Evolutionary conservation across 768 basidiomycete species (phyloP), one percentile per base, ranked within the genome.

Genomic region (Hericium erinaceus): DNA sequence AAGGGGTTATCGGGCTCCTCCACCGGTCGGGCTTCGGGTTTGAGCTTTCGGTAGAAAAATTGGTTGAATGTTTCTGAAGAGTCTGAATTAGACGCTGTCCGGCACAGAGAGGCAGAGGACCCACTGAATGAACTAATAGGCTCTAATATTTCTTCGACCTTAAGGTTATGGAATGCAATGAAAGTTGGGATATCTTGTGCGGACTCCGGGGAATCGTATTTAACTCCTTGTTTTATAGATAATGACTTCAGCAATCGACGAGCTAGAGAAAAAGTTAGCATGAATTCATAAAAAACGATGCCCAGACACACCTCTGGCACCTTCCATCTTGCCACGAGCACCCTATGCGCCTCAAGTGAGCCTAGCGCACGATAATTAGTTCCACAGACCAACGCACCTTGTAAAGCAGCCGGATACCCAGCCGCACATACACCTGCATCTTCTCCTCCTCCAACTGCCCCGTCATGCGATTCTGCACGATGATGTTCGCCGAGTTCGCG

Each of bases 401-500:
- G 77, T 98, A 99, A 59, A 98, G 69, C 57, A 99, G 67, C 26
- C 95, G 77, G 65, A 99, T 99, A 2, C 95, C 95, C 15, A 99
- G 73, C 40, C 95, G 76, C 0, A 98, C 92, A 67, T 97, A 98
- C 12, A 84, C 84, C 66, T 94, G 87, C 93, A 98, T 99, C 76
- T 98, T 98, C 74, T 98, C 95, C 72, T 99, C 95, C 67, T 94
- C 89, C 57, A 98, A 68, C 68, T 92, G 89, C 0, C 95, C 95
- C 0, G 92, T 94, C 69, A 83, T 71, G 13, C 95, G 80, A 68
- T 98, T 94, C 73, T 98, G 95, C 1, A 99, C 95, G 58, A 98
- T 92, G 63, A 99, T 97, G 67, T 99, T 99, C 24, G 94, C 95
- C 54, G 92, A 95, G 66, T 99, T 97, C 63, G 95, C 95, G 0